Evolutionary conservation across 192 early-diverging fungal genomes (phyloP), one percentile per base, ranked within the genome.

Genomic region (Spinellus fusiger): DNA sequence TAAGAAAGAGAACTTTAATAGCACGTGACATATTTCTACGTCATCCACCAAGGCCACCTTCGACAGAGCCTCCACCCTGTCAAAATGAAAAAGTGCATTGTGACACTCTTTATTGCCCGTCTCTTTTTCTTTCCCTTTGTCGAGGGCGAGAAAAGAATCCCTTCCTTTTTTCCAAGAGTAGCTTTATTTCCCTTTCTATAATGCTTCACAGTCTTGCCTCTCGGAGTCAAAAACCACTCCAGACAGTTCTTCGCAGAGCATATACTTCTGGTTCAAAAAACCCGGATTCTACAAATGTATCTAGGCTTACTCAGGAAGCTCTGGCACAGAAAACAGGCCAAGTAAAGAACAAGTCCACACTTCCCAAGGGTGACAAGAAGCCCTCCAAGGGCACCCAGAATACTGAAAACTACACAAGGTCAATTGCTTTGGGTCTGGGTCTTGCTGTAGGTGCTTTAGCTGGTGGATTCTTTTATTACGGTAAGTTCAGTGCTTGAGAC

Each of bases 341-440:
- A 20, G 56, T 38, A 15, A 31, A 68, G 62, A 59, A 29, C 73
- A 72, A 73, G 48, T 56, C 72, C 7, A 81, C 76, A 26, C 61
- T 65, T 1, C 79, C 79, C 29, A 80, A 80, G 56, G 69, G 79
- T 26, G 73, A 77, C 55, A 77, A 75, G 54, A 81, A 81, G 56
- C 79, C 79, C 15, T 67, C 74, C 5, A 78, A 78, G 62, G 67
- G 63, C 1, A 68, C 70, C 31, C 71, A 66, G 32, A 65, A 81
- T 47, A 76, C 68, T 2, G 56, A 57, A 12, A 74, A 53, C 22
- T 68, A 61, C 54, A 66, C 62, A 56, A 71, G 70, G 33, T 44
- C 68, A 22, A 56, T 76, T 60, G 71, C 72, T 18, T 58, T 75
- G 12, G 73, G 65, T 28, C 60, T 63, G 1, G 71, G 74, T 23